These are phyloP conservation scores for Exophiala lecanii-corni DNA, from an alignment of 2,329 filamentous ascomycete genomes.

Conservation along the genomic window DNA sequence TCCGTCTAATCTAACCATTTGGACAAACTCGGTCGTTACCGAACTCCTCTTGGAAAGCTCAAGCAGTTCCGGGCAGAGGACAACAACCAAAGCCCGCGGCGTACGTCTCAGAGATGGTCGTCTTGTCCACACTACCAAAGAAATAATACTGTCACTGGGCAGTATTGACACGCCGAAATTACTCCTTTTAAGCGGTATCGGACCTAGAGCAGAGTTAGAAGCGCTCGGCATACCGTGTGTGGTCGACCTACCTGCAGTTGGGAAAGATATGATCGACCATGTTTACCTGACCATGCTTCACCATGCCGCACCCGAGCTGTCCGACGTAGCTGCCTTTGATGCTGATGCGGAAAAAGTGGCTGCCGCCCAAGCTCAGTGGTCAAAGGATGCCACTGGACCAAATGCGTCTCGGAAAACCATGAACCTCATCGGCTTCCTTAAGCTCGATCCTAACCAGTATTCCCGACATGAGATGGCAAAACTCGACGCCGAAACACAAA, in stretches of 20 bases:
- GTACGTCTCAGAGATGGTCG: slow-evolving; percentile 40
- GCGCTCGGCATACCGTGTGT: slow-evolving; percentile 38
- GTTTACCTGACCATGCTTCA: slow-evolving; percentile 31
- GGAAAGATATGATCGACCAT: slow-evolving; percentile 44
- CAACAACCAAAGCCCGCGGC: slow-evolving; percentile 36
- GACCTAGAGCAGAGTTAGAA: slow-evolving; percentile 38
- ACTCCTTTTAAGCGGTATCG: slow-evolving; percentile 47
- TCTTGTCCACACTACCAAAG: slow-evolving; percentile 34
- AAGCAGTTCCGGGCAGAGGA: slow-evolving; percentile 23
- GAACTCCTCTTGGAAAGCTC: slow-evolving; percentile 32
- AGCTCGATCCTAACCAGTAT: slow-evolving; percentile 35
- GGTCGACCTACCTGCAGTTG: slow-evolving; percentile 38
- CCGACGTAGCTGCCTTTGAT: slow-evolving; percentile 45
- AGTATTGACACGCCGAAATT: slow-evolving; percentile 38
- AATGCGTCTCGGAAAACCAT: slow-evolving; percentile 32
- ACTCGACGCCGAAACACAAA: slow-evolving; percentile 42
- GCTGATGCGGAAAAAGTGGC: slow-evolving; percentile 38
- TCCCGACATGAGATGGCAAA: slow-evolving; percentile 46
- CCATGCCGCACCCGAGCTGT: slow-evolving; percentile 38
- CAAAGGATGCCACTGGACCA: slow-evolving; percentile 36
- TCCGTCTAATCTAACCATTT: slow-evolving; percentile 47
- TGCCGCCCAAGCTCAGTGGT: slow-evolving; percentile 45
- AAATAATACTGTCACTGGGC: slow-evolving; percentile 38
- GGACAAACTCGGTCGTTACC: slow-evolving; percentile 6
- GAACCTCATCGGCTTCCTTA: slow-evolving; percentile 37